Evolutionary conservation across 176 grass and related monocot genomes (phyloP), one percentile per base, ranked within the genome.

Genomic region (Raddia distichophylla): DNA sequence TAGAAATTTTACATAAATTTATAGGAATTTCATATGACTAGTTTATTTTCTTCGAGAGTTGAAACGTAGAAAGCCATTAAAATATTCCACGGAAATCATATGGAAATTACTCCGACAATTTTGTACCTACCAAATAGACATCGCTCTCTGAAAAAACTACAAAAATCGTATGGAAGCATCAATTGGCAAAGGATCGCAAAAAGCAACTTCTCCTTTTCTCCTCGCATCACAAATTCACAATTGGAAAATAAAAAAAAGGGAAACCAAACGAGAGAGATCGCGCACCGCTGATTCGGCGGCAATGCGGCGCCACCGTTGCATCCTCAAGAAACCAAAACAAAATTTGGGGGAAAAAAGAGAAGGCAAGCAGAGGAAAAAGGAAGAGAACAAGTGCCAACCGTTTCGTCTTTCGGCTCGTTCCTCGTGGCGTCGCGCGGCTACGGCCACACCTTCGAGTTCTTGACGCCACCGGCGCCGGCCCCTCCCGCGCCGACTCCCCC

Each of bases 351-450:
- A 35, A 10, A n/a, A 47, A 22, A 27, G 1, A 11, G 43, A 5
- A 8, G 15, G 40, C 8, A 19, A 7, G 12, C 11, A 34, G 5
- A 47, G 46, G 6, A 57, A 9, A 57, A 9, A 66, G 9, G 22
- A 7, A 62, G 10, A 44, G 56, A 82, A 77, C 79, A 78, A 76
- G 22, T 54, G 82, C 56, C 72, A 76, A 35, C 79, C 47, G 35
- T 32, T 69, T 40, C 2, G 64, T 52, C 76, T 70, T 80, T 84
- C 55, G 81, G 80, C 60, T 61, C 52, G 43, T 59, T 48, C 59
- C 40, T 22, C 4, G 5, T 32, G 48, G 48, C 59, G 22, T 63
- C 42, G 20, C 15, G 33, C 40, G 17, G 79, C 47, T 58, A 75
- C 62, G 27, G 14, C 44, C 78, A 59, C 75, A 37, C 75, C 27